Percentiles rank a stretch among this genome's conserved stretches.
phyloP scores from a whole-genome alignment of 331 rosid species.

The Quercus lobata region DNA sequence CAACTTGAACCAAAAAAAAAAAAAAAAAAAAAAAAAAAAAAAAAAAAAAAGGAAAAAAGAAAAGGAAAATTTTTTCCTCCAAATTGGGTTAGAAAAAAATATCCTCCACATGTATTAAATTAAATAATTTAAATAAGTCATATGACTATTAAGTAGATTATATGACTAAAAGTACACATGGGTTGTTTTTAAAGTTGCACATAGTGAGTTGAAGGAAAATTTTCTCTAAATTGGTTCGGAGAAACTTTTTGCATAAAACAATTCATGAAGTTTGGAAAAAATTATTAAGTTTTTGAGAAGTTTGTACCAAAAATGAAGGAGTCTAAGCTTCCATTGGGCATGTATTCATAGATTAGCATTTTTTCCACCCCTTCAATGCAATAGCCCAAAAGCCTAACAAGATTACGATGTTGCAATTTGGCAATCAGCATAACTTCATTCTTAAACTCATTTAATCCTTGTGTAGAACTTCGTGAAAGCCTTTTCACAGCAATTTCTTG shows the following conservation, averaged over 20 bases:
- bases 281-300: not conserved
- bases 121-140: no score
- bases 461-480: not conserved
- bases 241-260: no score
- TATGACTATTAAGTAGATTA: no score
- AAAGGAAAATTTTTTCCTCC: no score
- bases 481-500: conserved; percentile 4
- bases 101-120: no score
- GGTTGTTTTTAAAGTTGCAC: no score
- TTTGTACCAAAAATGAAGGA: conserved; percentile 31
- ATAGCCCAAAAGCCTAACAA: conserved; percentile 30
- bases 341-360: conserved; percentile 38
- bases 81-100: no score
- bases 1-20: not conserved
- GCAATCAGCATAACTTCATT: conserved; percentile 2
- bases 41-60: not conserved
- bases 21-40: not conserved
- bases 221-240: no score
- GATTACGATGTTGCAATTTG: conserved; percentile 11
- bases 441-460: not conserved
- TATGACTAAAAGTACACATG: no score
- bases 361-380: conserved; percentile 22
- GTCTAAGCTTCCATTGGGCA: conserved; percentile 45
- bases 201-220: no score
- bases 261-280: not conserved